phyloP scores from a whole-genome alignment of 176 grass and related monocot species.

The Triticum monococcum region DNA sequence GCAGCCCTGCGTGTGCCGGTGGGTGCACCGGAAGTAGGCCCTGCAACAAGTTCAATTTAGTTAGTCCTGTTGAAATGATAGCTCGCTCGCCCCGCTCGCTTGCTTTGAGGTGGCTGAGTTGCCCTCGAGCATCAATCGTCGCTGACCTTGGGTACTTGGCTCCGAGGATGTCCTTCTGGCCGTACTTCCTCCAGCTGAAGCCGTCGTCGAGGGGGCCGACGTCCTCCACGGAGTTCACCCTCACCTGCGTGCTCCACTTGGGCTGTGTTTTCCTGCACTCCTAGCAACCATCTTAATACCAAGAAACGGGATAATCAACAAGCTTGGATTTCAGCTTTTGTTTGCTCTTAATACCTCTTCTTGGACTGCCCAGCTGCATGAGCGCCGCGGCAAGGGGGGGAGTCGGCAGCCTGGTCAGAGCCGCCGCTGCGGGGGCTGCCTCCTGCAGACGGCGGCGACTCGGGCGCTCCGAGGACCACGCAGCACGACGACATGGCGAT shows the following conservation, averaged over 20 bases:
- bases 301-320: neutral
- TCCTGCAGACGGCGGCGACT: constrained; percentile 50
- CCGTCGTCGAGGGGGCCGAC: constrained; percentile 73
- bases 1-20: constrained; percentile 74
- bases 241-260: constrained; percentile 68
- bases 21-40: constrained; percentile 93
- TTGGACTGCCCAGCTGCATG: constrained; percentile 50
- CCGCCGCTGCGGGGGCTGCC: constrained; percentile 56
- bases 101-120: neutral
- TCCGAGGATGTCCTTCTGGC: constrained; percentile 95
- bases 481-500: constrained; percentile 39
- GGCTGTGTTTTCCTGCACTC: constrained; percentile 65
- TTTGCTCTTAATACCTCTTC: constrained; percentile 47
- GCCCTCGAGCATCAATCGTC: neutral
- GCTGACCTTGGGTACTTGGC: constrained; percentile 91
- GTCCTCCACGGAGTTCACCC: constrained; percentile 47
- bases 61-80: neutral
- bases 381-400: constrained; percentile 31
- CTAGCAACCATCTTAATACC: neutral
- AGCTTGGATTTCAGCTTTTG: neutral
- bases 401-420: constrained; percentile 46
- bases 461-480: neutral
- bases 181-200: constrained; percentile 97
- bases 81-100: neutral
- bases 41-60: constrained; percentile 26